Base-by-base conservation (phyloP, 2,329 filamentous ascomycete genomes). In the Coniochaeta sp. region DNA sequence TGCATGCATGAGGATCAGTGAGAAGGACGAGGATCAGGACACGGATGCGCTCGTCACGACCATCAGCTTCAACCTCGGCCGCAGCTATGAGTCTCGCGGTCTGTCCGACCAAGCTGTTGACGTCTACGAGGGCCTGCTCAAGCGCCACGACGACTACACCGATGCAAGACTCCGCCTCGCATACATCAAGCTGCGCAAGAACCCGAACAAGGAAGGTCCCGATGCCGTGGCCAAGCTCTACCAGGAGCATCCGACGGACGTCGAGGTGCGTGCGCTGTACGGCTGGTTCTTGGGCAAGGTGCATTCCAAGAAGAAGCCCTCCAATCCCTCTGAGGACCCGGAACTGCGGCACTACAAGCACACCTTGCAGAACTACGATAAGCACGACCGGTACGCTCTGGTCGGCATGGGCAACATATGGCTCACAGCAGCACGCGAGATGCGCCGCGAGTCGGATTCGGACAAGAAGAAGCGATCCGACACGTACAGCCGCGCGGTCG, bases 391-490 rank as follows among this genome's bases (percentile, higher is more conserved):
- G n/a, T 99, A 99, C 72, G 91, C 95, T 5, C 80, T 99, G 31
- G 93, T 96, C 28, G 93, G 91, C 16, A 98, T 99, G 93, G 95
- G 95, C 47, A 99, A 99, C 71, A 79, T 99, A 71, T 89, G 93
- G 67, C 82, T 99, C 44, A 80, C 89, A 66, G 87, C 91, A 63
- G 95, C 95, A 11, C 87, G 95, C 67, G 96, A 99, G 73, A 97
- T 98, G 92, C 89, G 91, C 33, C 87, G 93, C 58, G 90, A 95
- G 63, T 90, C 90, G 0, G 95, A 98, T 9, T 82, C 87, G 62
- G 93, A 99, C 62, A 96, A 91, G 75, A 89, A 96, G 68, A 96
- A 96, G 77, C 88, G 93, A 59, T 89, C 88, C 61, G 90, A 89
- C 67, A 89, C 87, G 63, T 99, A 98, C 71, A 86, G 88, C 71